Conservation (phyloP, 2,329 filamentous ascomycete genomes). For the Orbilia oligospora region DNA sequence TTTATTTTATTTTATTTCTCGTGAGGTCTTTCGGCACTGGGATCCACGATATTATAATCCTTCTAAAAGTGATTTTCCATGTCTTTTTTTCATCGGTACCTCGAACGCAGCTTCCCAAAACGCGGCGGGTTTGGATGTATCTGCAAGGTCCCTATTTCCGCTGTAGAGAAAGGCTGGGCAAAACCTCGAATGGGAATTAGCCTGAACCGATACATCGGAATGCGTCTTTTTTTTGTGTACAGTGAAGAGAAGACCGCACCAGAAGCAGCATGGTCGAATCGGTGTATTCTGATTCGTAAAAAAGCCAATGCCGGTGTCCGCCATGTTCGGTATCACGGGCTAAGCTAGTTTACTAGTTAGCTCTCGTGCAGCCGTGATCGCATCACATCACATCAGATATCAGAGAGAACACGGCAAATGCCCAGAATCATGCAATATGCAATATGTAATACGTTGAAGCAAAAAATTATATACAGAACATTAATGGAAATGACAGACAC, state of each 20-base stretch:
- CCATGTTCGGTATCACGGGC: conserved; percentile 59
- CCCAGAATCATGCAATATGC: too few relatives aligned
- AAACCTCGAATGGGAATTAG: conserved; percentile 29
- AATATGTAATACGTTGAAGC: background rate
- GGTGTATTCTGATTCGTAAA: conserved; percentile 51
- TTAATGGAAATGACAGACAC: too few relatives aligned
- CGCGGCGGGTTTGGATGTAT: conserved; percentile 15
- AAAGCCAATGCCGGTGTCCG: too few relatives aligned
- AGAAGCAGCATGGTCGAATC: conserved; percentile 32
- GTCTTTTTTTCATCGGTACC: background rate
- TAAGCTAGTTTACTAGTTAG: conserved; percentile 16
- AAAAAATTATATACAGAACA: too few relatives aligned
- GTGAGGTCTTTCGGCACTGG: conserved; percentile 44
- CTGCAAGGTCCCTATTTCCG: conserved; percentile 48
- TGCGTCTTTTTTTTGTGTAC: conserved; percentile 44
- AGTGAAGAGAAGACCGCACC: background rate
- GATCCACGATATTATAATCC: background rate
- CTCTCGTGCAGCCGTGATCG: conserved; percentile 11
- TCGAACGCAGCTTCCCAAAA: conserved; percentile 32
- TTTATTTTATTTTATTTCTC: conserved; percentile 1
- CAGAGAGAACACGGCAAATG: background rate
- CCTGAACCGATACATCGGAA: conserved; percentile 54
- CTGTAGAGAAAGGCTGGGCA: background rate
- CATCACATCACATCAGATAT: conserved; percentile 15
- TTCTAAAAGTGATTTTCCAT: background rate